Base-by-base conservation (phyloP, 192 early-diverging fungal species). In the Thamnidium elegans region DNA sequence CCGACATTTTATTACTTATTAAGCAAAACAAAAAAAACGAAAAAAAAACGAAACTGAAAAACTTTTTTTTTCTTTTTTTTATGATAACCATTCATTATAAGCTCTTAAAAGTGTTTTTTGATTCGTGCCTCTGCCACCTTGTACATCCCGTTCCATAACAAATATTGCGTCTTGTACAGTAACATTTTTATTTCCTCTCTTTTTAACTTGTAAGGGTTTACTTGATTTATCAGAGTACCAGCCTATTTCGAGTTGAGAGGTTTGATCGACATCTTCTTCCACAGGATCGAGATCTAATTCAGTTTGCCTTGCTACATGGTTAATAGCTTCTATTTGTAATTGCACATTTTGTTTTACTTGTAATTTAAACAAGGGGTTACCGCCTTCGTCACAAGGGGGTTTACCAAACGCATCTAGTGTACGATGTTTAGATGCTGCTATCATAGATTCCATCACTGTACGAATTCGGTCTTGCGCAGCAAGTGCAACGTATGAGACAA, bases 121-220 rank as follows among this genome's bases (percentile, higher is more conserved):
- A 5, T 72, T 73, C 36, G 67, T 74, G 3, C 70, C 67, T 53
- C 74, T 72, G 7, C 81, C 83, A 13, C 69, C 75, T 26, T 74
- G 78, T 60, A 69, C 68, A 68, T 92, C 89, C 5, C 85, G 83
- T 69, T 90, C 89, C 20, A 92, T 77, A 23, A 84, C 87, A 65
- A 90, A 89, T 10, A 92, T 72, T 4, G 87, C 88, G 73, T 92
- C 90, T 48, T 78, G 77, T 21, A 89, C 84, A 13, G 87, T 89
- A 9, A 92, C 80, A 42, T 76, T 69, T 87, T 79, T 61, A 71
- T 74, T 10, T 79, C 78, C 62, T 88, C 86, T 55, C 79, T 73
- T 66, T 86, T 77, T 39, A 43, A 62, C 50, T 5, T 62, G 71
- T 1, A 68, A 58, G 8, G 63, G 71, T 15, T 26, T 59, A 21